Base-by-base conservation (phyloP, 768 basidiomycete genomes). In the Rhodotorula babjevae region DNA sequence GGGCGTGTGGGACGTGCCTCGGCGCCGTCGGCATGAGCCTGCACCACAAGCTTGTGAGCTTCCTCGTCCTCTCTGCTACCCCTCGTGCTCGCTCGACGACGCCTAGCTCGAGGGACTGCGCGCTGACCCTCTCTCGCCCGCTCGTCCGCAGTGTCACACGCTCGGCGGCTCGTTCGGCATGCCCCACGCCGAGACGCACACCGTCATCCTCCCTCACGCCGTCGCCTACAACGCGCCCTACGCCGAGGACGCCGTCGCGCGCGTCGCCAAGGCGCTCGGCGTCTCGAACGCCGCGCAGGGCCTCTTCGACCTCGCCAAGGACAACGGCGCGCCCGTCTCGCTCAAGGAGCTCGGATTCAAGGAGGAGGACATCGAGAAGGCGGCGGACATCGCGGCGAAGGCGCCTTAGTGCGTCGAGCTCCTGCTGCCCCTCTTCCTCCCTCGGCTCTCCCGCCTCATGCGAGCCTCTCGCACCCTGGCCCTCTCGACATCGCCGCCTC, bases 111-210 rank as follows among this genome's bases (percentile, higher is more conserved):
- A n/a, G n/a, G n/a, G n/a, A n/a, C n/a, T n/a, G n/a, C n/a, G n/a
- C n/a, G n/a, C n/a, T 25, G 21, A 3, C 12, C 0, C 44, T 46
- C 12, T 15, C 14, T 46, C 44, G 44, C 18, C 44, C 44, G 44
- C 18, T 3, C 44, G 44, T 11, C 0, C 47, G 14, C 58, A 71
- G 71, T 75, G 74, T 63, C 74, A 76, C 68, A 72, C 71, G 16
- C 80, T 83, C 42, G 83, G 83, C 36, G 83, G 83, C 25, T 79
- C 79, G 5, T 83, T 83, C 77, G 79, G 81, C 67, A 80, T 84
- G 69, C 82, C 83, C 19, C 83, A 84, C 63, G 79, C 82, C 19
- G 83, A 84, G 63, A 83, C 83, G 1, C 83, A 84, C 73, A 83
- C 83, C 21, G 81, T 84, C 31, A 78, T 84, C n/a, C 82, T 84